These are phyloP conservation scores for Brassica nigra DNA, from an alignment of 345 rosid genomes.

Conservation along the genomic window DNA sequence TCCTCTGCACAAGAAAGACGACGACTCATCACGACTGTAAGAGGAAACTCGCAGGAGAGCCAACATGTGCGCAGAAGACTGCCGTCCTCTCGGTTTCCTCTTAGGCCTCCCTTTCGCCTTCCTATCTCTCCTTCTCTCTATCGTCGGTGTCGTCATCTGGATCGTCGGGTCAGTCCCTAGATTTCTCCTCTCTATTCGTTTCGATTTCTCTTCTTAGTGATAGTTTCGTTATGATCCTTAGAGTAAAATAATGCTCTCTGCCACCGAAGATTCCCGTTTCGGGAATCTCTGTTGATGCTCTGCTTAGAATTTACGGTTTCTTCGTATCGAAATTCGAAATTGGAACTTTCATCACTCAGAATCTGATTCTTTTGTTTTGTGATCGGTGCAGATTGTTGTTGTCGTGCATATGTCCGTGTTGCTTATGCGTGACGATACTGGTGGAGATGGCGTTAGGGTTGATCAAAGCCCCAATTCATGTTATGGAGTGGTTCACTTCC, in stretches of 20 bases:
- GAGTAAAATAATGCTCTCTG: background rate
- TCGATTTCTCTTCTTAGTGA: background rate
- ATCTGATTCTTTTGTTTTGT: background rate
- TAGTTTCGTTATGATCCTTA: background rate
- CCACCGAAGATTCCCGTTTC: background rate
- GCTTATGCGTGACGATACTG: background rate
- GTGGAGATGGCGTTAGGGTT: conserved; percentile 1
- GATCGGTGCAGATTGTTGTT: conserved; percentile 56
- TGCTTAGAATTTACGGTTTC: background rate
- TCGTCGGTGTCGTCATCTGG: conserved; percentile 74
- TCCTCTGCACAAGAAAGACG: background rate
- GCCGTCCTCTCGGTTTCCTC: conserved; percentile 85
- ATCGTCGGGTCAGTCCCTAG: conserved; percentile 64
- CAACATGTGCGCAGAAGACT: conserved; percentile 67
- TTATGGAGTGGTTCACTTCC: background rate
- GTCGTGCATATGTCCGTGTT: conserved; percentile 45
- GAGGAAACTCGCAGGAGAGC: conserved; percentile 25
- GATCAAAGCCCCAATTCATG: background rate
- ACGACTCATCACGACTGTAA: conserved; percentile 10
- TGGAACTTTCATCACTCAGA: background rate
- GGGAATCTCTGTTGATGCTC: background rate
- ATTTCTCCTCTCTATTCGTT: background rate
- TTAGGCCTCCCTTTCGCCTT: conserved; percentile 89
- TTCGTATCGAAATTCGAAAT: background rate
- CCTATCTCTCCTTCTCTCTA: conserved; percentile 70